Percentiles rank a stretch among this genome's conserved stretches.
Evolutionary conservation across 495 filamentous ascomycete species (phyloP).

Genomic region (Thermothielavioides terrestris): DNA sequence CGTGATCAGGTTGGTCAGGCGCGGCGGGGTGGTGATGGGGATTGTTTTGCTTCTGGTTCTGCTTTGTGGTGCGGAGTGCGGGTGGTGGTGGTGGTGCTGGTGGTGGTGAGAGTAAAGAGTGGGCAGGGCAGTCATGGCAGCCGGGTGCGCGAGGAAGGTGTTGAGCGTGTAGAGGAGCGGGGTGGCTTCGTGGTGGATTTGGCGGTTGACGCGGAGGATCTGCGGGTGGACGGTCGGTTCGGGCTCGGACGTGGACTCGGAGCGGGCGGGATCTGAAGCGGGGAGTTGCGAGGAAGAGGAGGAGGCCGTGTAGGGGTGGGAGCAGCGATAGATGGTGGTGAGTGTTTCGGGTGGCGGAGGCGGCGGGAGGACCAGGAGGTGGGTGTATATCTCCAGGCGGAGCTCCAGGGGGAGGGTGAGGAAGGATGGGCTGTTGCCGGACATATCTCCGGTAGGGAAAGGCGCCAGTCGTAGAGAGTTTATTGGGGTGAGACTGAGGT

Average conservation of each 20-base stretch:
- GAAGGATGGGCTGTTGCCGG: conserved; percentile 18
- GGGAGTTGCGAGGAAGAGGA: neutral
- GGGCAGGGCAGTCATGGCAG: conserved; percentile 38
- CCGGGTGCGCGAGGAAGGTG: conserved; percentile 44
- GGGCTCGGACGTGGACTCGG: neutral
- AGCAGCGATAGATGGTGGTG: conserved; percentile 3
- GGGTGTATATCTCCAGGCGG: conserved; percentile 41
- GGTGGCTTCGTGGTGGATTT: conserved; percentile 34
- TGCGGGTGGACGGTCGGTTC: conserved; percentile 22
- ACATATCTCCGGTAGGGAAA: neutral
- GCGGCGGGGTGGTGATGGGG: neutral
- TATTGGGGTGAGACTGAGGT: neutral
- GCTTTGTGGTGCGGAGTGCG: neutral
- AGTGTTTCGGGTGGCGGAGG: neutral
- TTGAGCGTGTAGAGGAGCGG: conserved; percentile 43
- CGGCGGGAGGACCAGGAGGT: conserved; percentile 33
- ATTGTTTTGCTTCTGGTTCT: neutral
- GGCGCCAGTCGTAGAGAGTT: neutral
- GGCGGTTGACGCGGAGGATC: conserved; percentile 35
- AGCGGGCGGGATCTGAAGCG: too few species aligned
- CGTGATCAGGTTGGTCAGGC: conserved; percentile 26
- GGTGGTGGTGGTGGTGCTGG: too few species aligned
- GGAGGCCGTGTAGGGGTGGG: neutral
- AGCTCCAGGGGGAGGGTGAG: conserved; percentile 43
- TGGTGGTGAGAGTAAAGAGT: too few species aligned